These are phyloP conservation scores for Senecio squalidus DNA, from an alignment of 140 eudicot genomes.

Conservation along the genomic window DNA sequence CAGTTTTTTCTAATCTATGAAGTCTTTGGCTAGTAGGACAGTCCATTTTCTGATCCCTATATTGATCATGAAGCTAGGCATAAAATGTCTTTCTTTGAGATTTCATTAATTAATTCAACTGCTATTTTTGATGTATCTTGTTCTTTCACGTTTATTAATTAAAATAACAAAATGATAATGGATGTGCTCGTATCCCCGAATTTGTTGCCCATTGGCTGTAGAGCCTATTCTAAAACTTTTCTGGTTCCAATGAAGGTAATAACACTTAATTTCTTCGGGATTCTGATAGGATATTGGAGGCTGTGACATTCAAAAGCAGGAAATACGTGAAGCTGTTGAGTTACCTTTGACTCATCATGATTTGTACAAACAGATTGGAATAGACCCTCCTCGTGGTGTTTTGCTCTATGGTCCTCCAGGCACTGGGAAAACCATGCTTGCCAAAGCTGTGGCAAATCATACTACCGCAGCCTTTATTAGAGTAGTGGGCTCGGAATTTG, in stretches of 20 bases:
- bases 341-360: conserved; percentile 93
- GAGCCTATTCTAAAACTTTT: too few relatives aligned
- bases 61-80: background rate
- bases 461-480: conserved; percentile 94
- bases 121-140: background rate
- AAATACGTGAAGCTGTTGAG: conserved; percentile 97
- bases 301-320: conserved; percentile 96
- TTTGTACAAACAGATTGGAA: conserved; percentile 89
- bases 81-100: background rate
- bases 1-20: background rate
- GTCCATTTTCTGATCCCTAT: background rate
- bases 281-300: conserved; percentile 87
- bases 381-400: conserved; percentile 98
- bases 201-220: background rate
- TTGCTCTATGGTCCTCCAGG: conserved; percentile 98
- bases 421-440: conserved; percentile 96
- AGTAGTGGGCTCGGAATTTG: conserved; percentile 95
- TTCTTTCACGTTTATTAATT: background rate
- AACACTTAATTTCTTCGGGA: background rate
- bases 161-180: background rate
- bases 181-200: background rate
- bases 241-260: too few relatives aligned
- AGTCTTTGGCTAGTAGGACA: background rate
- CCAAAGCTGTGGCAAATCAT: conserved; percentile 89
- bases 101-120: too few relatives aligned